Evolutionary conservation across 768 basidiomycete genomes (phyloP).

Genomic region (Chlorophyllum brunneum): DNA sequence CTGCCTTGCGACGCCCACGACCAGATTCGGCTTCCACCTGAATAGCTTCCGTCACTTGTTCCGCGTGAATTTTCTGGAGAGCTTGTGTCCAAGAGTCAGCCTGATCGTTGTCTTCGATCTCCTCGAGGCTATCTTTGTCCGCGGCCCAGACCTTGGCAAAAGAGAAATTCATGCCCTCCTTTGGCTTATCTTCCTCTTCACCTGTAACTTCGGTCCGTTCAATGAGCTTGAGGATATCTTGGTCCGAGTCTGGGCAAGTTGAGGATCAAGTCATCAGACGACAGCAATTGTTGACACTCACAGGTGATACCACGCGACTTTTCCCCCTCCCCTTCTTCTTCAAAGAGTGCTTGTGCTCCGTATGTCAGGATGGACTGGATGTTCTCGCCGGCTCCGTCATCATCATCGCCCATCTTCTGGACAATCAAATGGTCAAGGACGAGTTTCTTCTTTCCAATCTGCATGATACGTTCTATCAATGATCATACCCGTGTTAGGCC

Average conservation of each 20-base stretch:
- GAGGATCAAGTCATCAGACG: background rate
- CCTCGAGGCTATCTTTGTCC: slow-evolving; percentile 67
- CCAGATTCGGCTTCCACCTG: slow-evolving; percentile 56
- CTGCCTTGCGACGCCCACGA: slow-evolving; percentile 74
- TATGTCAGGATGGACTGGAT: slow-evolving; percentile 87
- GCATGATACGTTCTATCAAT: slow-evolving; percentile 77
- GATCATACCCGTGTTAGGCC: slow-evolving; percentile 11
- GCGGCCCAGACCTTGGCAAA: slow-evolving; percentile 94
- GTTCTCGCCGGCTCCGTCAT: slow-evolving; percentile 64
- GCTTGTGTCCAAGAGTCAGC: slow-evolving; percentile 82
- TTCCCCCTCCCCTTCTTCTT: slow-evolving; percentile 43
- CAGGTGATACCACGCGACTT: slow-evolving; percentile 66
- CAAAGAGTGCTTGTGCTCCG: slow-evolving; percentile 84
- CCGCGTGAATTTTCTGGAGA: slow-evolving; percentile 47
- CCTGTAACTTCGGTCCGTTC: slow-evolving; percentile 79
- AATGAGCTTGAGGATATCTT: slow-evolving; percentile 83
- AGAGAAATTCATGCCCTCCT: slow-evolving; percentile 62
- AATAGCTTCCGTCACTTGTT: slow-evolving; percentile 36
- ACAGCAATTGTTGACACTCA: slow-evolving; percentile 26
- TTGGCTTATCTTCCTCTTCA: slow-evolving; percentile 44
- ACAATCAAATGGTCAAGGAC: slow-evolving; percentile 94
- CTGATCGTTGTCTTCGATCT: slow-evolving; percentile 59
- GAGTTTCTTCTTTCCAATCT: slow-evolving; percentile 93
- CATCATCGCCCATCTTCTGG: slow-evolving; percentile 91
- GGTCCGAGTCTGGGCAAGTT: slow-evolving; percentile 74